phyloP scores from a whole-genome alignment of 192 early-diverging fungal genomes.

The Backusella luteola region DNA sequence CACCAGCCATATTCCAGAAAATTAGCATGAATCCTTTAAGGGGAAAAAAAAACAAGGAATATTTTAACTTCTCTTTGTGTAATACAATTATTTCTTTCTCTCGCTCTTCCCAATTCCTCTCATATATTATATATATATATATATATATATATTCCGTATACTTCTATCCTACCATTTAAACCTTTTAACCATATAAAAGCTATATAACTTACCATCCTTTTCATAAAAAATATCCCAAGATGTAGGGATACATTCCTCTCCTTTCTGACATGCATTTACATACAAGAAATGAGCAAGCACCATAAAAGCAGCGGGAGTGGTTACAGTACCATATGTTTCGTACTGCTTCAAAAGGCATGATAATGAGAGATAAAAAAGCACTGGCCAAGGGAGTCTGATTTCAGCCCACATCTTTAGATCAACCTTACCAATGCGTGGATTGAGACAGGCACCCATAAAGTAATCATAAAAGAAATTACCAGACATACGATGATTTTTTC shows the following conservation, averaged over 20 bases:
- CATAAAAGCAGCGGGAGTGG: conserved; percentile 42
- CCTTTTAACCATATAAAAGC: not conserved
- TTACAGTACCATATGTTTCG: conserved; percentile 39
- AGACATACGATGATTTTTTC: conserved; percentile 54
- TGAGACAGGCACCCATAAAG: conserved; percentile 46
- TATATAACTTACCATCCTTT: conserved; percentile 40
- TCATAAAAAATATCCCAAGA: conserved; percentile 55
- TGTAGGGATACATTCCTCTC: conserved; percentile 51
- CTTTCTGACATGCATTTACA: conserved; percentile 48
- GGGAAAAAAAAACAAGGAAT: not conserved
- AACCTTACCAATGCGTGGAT: conserved; percentile 44
- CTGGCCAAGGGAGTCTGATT: conserved; percentile 46
- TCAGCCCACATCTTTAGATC: conserved; percentile 56
- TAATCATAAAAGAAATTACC: conserved; percentile 49
- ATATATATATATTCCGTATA: not conserved
- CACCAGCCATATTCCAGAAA: conserved; percentile 52
- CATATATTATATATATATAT: not conserved
- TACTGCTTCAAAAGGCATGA: conserved; percentile 47
- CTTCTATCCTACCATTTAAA: not conserved
- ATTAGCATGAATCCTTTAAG: conserved; percentile 46
- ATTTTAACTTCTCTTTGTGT: not conserved
- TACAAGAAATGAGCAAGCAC: conserved; percentile 50
- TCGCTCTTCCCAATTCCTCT: not conserved
- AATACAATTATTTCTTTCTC: not conserved
- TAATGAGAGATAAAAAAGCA: conserved; percentile 49